phyloP scores from a whole-genome alignment of 306 rosid genomes.

The Cyclanthera cordifolia region DNA sequence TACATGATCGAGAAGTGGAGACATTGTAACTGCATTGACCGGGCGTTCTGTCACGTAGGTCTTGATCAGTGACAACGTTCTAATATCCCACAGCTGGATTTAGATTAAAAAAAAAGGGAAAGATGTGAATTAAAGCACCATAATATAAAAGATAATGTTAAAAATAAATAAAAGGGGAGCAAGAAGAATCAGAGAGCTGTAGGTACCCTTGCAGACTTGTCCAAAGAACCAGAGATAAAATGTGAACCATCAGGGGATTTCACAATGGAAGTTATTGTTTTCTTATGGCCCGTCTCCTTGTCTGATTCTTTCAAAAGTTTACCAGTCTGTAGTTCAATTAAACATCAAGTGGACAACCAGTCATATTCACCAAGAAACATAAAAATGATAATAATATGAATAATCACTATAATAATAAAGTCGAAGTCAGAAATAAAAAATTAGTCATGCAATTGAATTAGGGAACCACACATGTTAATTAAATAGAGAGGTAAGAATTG shows the following conservation, averaged over 20 bases:
- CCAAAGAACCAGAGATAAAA: constrained; percentile 76
- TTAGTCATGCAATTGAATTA: too few relatives aligned
- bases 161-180: not conserved
- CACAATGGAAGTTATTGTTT: constrained; percentile 52
- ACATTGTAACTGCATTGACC: constrained; percentile 85
- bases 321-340: constrained; percentile 47
- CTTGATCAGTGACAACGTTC: constrained; percentile 79
- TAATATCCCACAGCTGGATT: constrained; percentile 72
- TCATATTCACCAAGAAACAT: not conserved
- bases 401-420: too few relatives aligned
- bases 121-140: constrained; percentile 5
- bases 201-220: constrained; percentile 76
- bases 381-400: not conserved
- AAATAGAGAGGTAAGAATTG: too few relatives aligned
- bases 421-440: too few relatives aligned
- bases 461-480: too few relatives aligned
- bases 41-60: constrained; percentile 82
- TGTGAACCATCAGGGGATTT: constrained; percentile 75
- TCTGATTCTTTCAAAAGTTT: constrained; percentile 57
- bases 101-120: too few relatives aligned
- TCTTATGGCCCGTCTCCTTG: constrained; percentile 73
- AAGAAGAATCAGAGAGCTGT: not conserved
- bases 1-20: constrained; percentile 92
- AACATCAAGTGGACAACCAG: not conserved
- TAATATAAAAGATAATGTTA: not conserved